A percentile compares a stretch with the other conserved stretches of the same genome.
Conservation (phyloP, 1,284 basidiomycete genomes). For the Apiotrichum mycotoxinovorans region DNA sequence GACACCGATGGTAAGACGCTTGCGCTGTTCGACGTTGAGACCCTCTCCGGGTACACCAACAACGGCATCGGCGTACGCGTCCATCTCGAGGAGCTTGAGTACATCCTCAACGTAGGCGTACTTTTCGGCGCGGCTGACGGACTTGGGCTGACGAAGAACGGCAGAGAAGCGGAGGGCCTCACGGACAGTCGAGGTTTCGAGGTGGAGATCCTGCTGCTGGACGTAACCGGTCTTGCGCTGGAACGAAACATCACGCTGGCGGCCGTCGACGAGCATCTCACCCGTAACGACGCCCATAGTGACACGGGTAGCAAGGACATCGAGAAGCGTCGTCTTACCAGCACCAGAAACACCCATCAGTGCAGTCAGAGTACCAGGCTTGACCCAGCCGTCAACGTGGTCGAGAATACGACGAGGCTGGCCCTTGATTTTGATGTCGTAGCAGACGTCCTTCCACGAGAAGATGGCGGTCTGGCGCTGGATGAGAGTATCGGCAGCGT, state of each 20-base stretch:
- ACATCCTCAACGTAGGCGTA: slow-evolving; percentile 53
- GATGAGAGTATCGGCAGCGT: slow-evolving; percentile 37
- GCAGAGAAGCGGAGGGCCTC: slow-evolving; percentile 83
- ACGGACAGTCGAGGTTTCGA: slow-evolving; percentile 67
- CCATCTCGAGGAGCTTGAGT: slow-evolving; percentile 26
- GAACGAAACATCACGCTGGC: slow-evolving; percentile 67
- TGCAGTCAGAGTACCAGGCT: slow-evolving; percentile 72
- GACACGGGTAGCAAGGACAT: slow-evolving; percentile 76
- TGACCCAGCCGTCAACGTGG: slow-evolving; percentile 77
- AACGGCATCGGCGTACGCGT: slow-evolving; percentile 25
- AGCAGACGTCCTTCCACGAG: slow-evolving; percentile 54
- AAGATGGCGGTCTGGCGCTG: slow-evolving; percentile 51
- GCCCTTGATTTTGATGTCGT: slow-evolving; percentile 60
- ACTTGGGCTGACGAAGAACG: slow-evolving; percentile 68
- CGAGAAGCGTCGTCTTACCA: slow-evolving; percentile 73
- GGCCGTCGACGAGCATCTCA: slow-evolving; percentile 72
- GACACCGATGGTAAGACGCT: slow-evolving; percentile 61
- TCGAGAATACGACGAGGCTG: slow-evolving; percentile 65
- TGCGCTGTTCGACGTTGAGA: slow-evolving; percentile 46
- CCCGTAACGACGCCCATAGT: slow-evolving; percentile 76
- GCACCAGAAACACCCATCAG: slow-evolving; percentile 66
- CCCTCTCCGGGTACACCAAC: slow-evolving; percentile 51
- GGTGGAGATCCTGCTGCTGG: slow-evolving; percentile 75
- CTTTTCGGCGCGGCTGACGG: slow-evolving; percentile 53
- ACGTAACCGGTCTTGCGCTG: slow-evolving; percentile 61